Evolutionary conservation across 2,329 filamentous ascomycete genomes (phyloP), one percentile per base, ranked within the genome.

Genomic region (Trichoderma citrinoviride): DNA sequence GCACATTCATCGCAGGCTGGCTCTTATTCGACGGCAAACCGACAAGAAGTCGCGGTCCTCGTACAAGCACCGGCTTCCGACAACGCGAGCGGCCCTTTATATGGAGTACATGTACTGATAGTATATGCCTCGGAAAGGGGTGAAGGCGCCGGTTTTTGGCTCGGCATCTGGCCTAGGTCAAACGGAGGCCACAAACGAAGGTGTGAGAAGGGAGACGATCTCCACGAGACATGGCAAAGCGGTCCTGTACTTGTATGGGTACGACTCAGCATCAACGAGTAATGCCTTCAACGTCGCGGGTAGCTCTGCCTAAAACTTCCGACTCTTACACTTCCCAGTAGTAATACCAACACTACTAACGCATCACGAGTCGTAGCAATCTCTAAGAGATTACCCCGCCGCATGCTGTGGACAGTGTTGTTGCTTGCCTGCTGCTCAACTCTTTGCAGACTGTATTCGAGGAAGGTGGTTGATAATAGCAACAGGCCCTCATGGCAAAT

Each of bases 1-100:
- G 46, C 65, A 67, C 67, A 64, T 55, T 65, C 55, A 25, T 50
- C 19, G 47, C 65, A 19, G 23, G 61, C 65, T 19, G 49, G 43
- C 27, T 67, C 61, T 61, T 33, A 67, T 67, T 67, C 66, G 66
- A 63, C 58, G 17, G 8, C 44, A 37, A 12, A 12, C 33, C 33
- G 33, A 37, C 33, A 37, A 37, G 33, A 37, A 27, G 46, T 21
- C 33, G 47, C 44, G 29, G 43, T 50, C 55, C 47, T 52, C 47
- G 25, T 52, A 52, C 47, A 52, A 19, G 29, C 23, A 50, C 47
- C 47, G 40, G 52, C 44, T 25, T 60, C 62, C 40, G 23, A 37
- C 46, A 49, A 53, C 27, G 37, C 62, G 46, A 46, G 43, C 44
- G 17, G 19, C 54, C 33, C 33, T 10, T 37, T 14, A 10, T 37